Evolutionary conservation across 2,329 filamentous ascomycete species (phyloP), one percentile per base, ranked within the genome.

Genomic region (Diaporthe velutina): DNA sequence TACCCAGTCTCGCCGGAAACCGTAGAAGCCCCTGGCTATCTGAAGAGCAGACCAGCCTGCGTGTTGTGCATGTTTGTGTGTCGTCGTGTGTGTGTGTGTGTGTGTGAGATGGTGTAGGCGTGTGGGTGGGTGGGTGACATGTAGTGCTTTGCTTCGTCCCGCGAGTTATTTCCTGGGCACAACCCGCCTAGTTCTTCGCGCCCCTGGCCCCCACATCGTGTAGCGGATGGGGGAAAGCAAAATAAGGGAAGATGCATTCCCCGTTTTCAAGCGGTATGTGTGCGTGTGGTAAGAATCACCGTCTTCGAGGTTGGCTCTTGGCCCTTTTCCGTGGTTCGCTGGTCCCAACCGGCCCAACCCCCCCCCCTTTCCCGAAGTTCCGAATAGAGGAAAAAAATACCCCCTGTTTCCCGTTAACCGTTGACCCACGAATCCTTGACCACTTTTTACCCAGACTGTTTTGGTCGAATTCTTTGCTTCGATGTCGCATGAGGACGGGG

Each of bases 21-120:
- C 64, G 13, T 54, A 19, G 70, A 35, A 33, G 35, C 38, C 67
- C 40, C 45, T 61, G 33, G 67, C 38, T 66, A 57, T 64, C 55
- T 42, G 68, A 52, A 45, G 40, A 71, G 74, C 71, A 75, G 71
- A 67, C 66, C 74, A 66, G 71, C 64, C 54, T 74, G 71, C 70
- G 42, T 55, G 12, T 42, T 48, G 42, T 55, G 57, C 48, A 35
- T 68, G 38, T 66, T 17, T 66, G 73, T 25, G 57, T 71, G n/a
- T n/a, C n/a, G n/a, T 22, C 28, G 17, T 38, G 33, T 50, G 35
- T 10, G n/a, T 45, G 40, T 45, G 54, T 25, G n/a, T 25, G 61
- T 40, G 60, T 48, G 45, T 50, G 70, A 38, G 38, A 73, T n/a
- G 48, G 45, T 38, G 30, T 10, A 25, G 28, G 61, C 33, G 45